Base-by-base conservation (phyloP, 164 flowering plant species). In the Liriodendron chinense region DNA sequence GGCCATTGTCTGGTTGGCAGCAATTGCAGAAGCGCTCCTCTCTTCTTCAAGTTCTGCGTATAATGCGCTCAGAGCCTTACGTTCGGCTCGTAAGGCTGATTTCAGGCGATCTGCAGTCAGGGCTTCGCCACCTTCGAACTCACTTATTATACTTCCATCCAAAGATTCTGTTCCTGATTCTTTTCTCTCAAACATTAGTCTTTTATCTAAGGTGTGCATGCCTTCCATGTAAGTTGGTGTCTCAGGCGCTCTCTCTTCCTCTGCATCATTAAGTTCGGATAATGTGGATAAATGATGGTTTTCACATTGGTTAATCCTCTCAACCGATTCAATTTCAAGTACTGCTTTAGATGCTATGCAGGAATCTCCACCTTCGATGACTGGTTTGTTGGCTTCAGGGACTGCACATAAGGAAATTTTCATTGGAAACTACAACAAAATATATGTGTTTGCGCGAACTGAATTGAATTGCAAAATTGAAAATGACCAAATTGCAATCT, bases 1-100 rank as follows among this genome's bases (percentile, higher is more conserved):
- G 2, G 98, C 99, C 98, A 96, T 92, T 4, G 99, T 94, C 71
- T 96, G 93, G 79, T 86, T 90, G 16, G 98, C 89, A 56, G 97
- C 95, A 13, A 91, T 76, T 1, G 97, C 96, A 49, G 97, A 85
- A 5, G 98, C 99, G 77, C 88, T 93, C 49, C 98, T 81, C 83
- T 96, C 99, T 84, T 96, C 95, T 77, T 96, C 98, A 43, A 96
- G 83, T 74, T 96, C 99, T 13, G 86, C 74, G 80, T 96, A 94
- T 75, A 92, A 50, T 21, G 87, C 87, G 28, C 78, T 80, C 47
- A 91, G 61, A 23, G 94, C 92, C 78, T 82, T 90, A 23, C 84
- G 82, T 78, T 91, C 94, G 0, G 89, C 71, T 78, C 72, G 86
- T 14, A 93, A 78, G 0, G 89, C 91, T 22, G 90, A 47, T 81